Evolutionary conservation across 768 basidiomycete species (phyloP).

Genomic region (Leucosporidium creatinivorum): DNA sequence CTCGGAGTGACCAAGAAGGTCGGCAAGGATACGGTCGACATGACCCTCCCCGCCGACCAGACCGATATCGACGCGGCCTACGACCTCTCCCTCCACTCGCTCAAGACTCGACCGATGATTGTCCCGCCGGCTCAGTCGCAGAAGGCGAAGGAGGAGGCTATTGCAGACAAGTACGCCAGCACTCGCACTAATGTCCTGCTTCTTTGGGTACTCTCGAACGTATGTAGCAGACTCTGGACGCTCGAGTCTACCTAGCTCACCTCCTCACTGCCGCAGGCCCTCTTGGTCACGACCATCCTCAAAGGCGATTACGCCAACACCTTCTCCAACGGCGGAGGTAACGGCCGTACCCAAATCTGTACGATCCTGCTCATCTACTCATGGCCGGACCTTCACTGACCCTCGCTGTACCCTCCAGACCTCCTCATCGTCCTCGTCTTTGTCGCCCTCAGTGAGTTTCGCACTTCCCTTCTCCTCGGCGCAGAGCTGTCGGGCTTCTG

Average conservation of each 20-base stretch:
- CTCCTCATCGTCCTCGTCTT: slow-evolving; percentile 72
- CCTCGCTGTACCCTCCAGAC: slow-evolving; percentile 46
- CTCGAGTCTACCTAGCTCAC: no score
- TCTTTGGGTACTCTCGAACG: slow-evolving; percentile 77
- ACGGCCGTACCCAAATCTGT: slow-evolving; percentile 53
- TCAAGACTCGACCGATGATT: slow-evolving; percentile 37
- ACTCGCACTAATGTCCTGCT: slow-evolving; percentile 54
- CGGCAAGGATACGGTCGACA: slow-evolving; percentile 33
- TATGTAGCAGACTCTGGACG: not conserved
- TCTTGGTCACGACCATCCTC: slow-evolving; percentile 55
- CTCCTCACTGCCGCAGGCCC: not conserved
- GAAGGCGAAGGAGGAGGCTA: slow-evolving; percentile 36
- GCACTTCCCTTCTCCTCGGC: not conserved
- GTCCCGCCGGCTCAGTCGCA: slow-evolving; percentile 37
- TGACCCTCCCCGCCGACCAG: slow-evolving; percentile 35
- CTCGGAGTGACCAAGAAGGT: slow-evolving; percentile 33
- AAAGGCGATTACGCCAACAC: slow-evolving; percentile 56
- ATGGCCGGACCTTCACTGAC: not conserved
- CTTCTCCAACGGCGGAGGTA: slow-evolving; percentile 50
- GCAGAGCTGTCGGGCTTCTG: not conserved
- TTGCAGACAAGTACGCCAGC: slow-evolving; percentile 58
- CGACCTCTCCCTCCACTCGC: slow-evolving; percentile 70
- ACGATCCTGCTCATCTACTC: not conserved
- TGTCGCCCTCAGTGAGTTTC: slow-evolving; percentile 55
- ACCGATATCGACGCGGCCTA: slow-evolving; percentile 58